phyloP scores from a whole-genome alignment of 768 basidiomycete species.

The Strobilomyces dryophilus region DNA sequence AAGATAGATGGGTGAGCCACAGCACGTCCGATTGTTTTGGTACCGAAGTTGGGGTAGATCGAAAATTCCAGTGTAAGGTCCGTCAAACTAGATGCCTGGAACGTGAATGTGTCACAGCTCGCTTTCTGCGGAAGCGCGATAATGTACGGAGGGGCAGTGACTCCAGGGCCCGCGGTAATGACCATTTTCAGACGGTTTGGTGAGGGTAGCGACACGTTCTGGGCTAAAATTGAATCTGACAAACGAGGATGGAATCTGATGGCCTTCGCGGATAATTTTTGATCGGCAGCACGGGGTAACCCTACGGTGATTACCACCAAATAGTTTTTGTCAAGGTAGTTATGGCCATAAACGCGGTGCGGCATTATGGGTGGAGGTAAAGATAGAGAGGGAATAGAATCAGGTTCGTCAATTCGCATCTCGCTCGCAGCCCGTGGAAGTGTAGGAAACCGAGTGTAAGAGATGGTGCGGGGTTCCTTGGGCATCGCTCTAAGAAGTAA shows the following conservation, averaged over 20 bases:
- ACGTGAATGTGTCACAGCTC: slow-evolving; percentile 69
- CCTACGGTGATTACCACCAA: slow-evolving; percentile 87
- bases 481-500: slow-evolving; percentile 47
- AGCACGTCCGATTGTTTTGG: slow-evolving; percentile 92
- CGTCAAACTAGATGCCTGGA: slow-evolving; percentile 77
- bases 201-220: slow-evolving; percentile 63
- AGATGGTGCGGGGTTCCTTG: slow-evolving; percentile 12
- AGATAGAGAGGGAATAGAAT: slow-evolving; percentile 90
- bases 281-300: slow-evolving; percentile 35
- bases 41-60: slow-evolving; percentile 95
- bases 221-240: slow-evolving; percentile 62
- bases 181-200: slow-evolving; percentile 87
- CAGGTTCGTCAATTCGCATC: slow-evolving; percentile 63
- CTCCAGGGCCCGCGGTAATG: slow-evolving; percentile 84
- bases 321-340: slow-evolving; percentile 82
- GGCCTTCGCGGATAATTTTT: slow-evolving; percentile 36
- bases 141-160: slow-evolving; percentile 84
- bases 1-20: slow-evolving; percentile 80
- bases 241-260: slow-evolving; percentile 74
- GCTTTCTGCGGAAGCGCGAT: slow-evolving; percentile 81
- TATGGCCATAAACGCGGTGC: slow-evolving; percentile 95
- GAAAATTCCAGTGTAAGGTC: slow-evolving; percentile 86
- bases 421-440: slow-evolving; percentile 28
- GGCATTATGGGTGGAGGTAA: slow-evolving; percentile 98
- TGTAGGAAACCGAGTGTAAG: slow-evolving; percentile 16